Percentiles rank a stretch among this genome's conserved stretches.
These are phyloP conservation scores for Oryza coarctata DNA, from an alignment of 176 grass and related monocot species.

Conservation along the genomic window DNA sequence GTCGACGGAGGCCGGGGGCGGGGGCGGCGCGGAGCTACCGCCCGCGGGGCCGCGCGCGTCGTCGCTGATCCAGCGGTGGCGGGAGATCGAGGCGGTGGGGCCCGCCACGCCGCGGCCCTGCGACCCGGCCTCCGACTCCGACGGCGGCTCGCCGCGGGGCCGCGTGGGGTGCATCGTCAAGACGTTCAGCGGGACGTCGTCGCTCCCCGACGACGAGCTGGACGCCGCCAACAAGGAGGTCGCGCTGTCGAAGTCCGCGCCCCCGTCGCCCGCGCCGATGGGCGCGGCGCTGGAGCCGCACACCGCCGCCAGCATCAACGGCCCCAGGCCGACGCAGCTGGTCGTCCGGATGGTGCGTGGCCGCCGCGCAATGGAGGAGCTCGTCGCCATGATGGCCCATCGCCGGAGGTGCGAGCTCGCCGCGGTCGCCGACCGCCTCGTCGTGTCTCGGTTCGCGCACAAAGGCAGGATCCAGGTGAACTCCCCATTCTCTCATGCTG, in stretches of 20 bases:
- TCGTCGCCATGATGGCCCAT: conserved; percentile 66
- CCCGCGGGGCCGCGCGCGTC: conserved; percentile 68
- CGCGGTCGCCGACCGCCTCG: conserved; percentile 48
- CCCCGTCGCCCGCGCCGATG: conserved; percentile 17
- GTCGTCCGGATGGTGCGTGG: conserved; percentile 55
- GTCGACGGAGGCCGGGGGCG: background rate
- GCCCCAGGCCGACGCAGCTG: conserved; percentile 1
- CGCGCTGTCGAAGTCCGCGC: conserved; percentile 37
- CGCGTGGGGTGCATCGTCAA: conserved; percentile 46
- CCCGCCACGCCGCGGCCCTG: conserved; percentile 30
- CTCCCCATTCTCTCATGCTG: background rate
- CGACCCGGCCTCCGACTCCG: conserved; percentile 23
- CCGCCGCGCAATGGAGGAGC: conserved; percentile 65
- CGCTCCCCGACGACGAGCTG: conserved; percentile 55
- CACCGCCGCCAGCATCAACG: conserved; percentile 4
- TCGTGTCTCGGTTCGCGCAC: conserved; percentile 64
- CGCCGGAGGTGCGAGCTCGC: conserved; percentile 65
- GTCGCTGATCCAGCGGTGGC: conserved; percentile 93
- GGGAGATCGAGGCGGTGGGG: conserved; percentile 74
- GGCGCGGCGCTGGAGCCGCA: background rate
- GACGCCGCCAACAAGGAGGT: conserved; percentile 1
- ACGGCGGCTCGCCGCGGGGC: conserved; percentile 47
- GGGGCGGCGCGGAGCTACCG: conserved; percentile 21
- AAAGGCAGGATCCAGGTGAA: conserved; percentile 84
- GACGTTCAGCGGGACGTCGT: conserved; percentile 50